Conservation (phyloP, 495 filamentous ascomycete genomes). For the Aspergillus hancockii region DNA sequence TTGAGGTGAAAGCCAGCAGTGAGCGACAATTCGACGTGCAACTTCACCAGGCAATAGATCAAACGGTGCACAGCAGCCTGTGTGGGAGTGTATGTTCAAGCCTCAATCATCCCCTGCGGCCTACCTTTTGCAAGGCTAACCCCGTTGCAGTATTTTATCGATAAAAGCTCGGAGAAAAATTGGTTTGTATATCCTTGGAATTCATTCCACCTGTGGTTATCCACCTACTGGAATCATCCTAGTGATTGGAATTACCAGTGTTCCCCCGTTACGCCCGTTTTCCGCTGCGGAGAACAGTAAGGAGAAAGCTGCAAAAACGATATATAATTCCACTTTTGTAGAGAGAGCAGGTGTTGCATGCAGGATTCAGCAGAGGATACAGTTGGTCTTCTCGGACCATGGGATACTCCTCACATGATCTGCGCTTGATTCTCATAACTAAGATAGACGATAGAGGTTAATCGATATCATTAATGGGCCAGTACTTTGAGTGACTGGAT, state of each 20-base stretch:
- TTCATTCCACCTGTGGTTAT: constrained; percentile 17
- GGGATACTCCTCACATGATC: too few species aligned
- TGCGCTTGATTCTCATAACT: too few species aligned
- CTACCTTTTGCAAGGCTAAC: neutral
- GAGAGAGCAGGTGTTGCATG: too few species aligned
- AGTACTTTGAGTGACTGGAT: too few species aligned
- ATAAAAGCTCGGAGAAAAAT: constrained; percentile 15
- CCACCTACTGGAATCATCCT: constrained; percentile 1
- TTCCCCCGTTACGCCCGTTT: too few species aligned
- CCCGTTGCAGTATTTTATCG: constrained; percentile 15
- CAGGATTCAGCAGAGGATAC: too few species aligned
- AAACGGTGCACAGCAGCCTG: constrained; percentile 11
- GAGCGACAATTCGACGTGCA: constrained; percentile 8
- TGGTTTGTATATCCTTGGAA: constrained; percentile 22
- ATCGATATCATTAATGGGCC: too few species aligned
- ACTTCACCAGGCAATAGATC: constrained; percentile 13
- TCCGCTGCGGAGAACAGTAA: too few species aligned
- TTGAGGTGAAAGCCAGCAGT: constrained; percentile 12
- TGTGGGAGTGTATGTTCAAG: constrained; percentile 16
- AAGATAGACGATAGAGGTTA: too few species aligned
- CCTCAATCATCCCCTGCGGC: neutral
- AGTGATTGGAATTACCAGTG: neutral
- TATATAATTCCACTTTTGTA: too few species aligned
- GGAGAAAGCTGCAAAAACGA: too few species aligned
- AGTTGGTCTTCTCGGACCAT: too few species aligned